Conservation (phyloP, 352 stramenopile genomes). For the Synura sp. region DNA sequence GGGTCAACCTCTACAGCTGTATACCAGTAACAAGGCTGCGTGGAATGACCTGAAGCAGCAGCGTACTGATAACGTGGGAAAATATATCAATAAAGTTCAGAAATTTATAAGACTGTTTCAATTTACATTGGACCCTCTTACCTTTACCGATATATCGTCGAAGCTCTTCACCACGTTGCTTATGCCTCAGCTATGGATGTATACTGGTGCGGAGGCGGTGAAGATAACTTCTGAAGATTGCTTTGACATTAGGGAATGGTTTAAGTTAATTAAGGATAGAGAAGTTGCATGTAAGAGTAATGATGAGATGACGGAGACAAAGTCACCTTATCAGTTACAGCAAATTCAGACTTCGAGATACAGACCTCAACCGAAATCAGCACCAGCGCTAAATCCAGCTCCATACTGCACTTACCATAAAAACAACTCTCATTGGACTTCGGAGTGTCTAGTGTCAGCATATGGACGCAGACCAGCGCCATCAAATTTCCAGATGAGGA, state of each 20-base stretch:
- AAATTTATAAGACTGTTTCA: slow-evolving; percentile 36
- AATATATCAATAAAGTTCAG: slow-evolving; percentile 32
- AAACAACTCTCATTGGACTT: too few species aligned
- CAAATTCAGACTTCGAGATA: slow-evolving; percentile 39
- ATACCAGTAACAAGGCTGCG: slow-evolving; percentile 27
- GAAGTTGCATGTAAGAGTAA: slow-evolving; percentile 30
- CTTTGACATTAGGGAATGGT: slow-evolving; percentile 12
- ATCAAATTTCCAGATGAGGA: too few species aligned
- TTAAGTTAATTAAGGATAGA: slow-evolving; percentile 30
- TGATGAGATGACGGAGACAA: slow-evolving; percentile 22
- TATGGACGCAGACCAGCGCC: too few species aligned
- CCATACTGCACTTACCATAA: too few species aligned
- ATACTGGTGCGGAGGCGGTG: slow-evolving; percentile 1
- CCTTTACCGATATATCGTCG: slow-evolving; percentile 29
- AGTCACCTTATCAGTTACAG: slow-evolving; percentile 27
- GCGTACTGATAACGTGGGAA: background rate
- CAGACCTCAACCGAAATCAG: too few species aligned
- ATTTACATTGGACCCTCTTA: slow-evolving; percentile 33
- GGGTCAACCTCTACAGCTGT: slow-evolving; percentile 32
- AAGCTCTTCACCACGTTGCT: slow-evolving; percentile 16
- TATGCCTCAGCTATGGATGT: slow-evolving; percentile 20
- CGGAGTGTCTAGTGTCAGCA: too few species aligned
- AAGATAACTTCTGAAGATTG: background rate
- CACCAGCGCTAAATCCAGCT: too few species aligned
- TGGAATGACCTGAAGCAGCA: slow-evolving; percentile 26